These are phyloP conservation scores for Macrophomina phaseolina DNA, from an alignment of 2,329 filamentous ascomycete genomes.

Conservation along the genomic window DNA sequence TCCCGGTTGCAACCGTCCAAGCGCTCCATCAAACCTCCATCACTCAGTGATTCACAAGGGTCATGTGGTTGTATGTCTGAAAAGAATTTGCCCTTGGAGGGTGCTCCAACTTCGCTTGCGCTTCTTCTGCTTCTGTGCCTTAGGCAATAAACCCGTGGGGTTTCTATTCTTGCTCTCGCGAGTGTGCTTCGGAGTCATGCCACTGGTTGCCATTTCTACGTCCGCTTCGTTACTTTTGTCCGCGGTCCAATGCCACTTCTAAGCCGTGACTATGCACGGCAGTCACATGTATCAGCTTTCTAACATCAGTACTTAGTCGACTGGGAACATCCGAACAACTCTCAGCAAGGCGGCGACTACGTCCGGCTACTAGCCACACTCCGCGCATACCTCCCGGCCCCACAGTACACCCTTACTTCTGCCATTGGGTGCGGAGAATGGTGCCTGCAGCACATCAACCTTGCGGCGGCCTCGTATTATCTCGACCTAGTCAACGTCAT, in stretches of 20 bases:
- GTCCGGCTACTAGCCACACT: slow-evolving; percentile 70
- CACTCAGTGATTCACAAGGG: too few relatives aligned
- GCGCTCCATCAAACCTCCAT: too few relatives aligned
- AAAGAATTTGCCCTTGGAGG: too few relatives aligned
- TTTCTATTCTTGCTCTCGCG: too few relatives aligned
- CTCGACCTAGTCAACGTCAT: slow-evolving; percentile 80
- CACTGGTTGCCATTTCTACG: neutral
- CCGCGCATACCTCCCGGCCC: slow-evolving; percentile 70
- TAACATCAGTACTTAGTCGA: slow-evolving; percentile 62
- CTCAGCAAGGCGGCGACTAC: slow-evolving; percentile 72
- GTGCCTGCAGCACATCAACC: slow-evolving; percentile 72
- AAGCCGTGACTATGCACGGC: neutral
- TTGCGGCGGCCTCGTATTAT: slow-evolving; percentile 66
- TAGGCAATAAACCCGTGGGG: too few relatives aligned
- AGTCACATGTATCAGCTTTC: neutral
- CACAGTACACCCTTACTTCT: slow-evolving; percentile 72
- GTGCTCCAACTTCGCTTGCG: too few relatives aligned
- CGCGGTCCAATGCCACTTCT: neutral
- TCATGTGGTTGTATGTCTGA: neutral
- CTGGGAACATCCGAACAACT: slow-evolving; percentile 76
- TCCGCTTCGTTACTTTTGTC: neutral
- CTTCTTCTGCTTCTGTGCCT: neutral
- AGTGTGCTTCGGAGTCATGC: too few relatives aligned
- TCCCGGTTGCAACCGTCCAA: neutral
- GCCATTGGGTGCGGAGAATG: slow-evolving; percentile 72